A percentile compares a stretch with the other conserved stretches of the same genome.
Evolutionary conservation across 768 basidiomycete genomes (phyloP).

Genomic region (Tulasnella sp.): DNA sequence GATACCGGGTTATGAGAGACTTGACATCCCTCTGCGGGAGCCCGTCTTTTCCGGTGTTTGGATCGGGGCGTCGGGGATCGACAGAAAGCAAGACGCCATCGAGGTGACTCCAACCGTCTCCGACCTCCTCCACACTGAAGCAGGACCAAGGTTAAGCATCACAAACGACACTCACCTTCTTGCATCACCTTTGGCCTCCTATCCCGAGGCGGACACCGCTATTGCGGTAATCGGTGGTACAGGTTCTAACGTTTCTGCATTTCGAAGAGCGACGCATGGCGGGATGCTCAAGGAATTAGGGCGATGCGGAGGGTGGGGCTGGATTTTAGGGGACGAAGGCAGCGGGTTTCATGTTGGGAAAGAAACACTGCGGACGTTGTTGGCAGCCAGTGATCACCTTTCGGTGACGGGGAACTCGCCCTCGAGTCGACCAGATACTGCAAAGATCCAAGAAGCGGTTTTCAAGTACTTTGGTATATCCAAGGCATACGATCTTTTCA

Average conservation of each 20-base stretch:
- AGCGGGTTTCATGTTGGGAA: conserved; percentile 76
- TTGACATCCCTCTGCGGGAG: not conserved
- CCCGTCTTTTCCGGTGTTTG: conserved; percentile 58
- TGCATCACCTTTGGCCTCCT: conserved; percentile 66
- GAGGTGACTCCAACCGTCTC: conserved; percentile 45
- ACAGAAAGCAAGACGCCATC: conserved; percentile 60
- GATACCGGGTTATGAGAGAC: not conserved
- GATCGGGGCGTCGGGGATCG: conserved; percentile 81
- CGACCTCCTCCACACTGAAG: conserved; percentile 57
- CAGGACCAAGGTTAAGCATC: conserved; percentile 53
- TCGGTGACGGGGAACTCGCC: conserved; percentile 32
- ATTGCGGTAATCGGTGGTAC: conserved; percentile 78
- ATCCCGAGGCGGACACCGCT: conserved; percentile 56
- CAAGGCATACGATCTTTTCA: conserved; percentile 60
- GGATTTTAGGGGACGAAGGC: conserved; percentile 81
- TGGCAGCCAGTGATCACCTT: conserved; percentile 32
- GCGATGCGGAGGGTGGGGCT: conserved; percentile 75
- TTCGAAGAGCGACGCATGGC: conserved; percentile 22
- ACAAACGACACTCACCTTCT: conserved; percentile 84
- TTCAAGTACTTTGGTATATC: conserved; percentile 49
- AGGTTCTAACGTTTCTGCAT: conserved; percentile 63
- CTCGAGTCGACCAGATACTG: conserved; percentile 46
- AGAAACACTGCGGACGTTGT: conserved; percentile 64
- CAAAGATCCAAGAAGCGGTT: conserved; percentile 37
- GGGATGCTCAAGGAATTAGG: conserved; percentile 55